Base-by-base conservation (phyloP, 345 rosid genomes). In the Lepidium didymum region DNA sequence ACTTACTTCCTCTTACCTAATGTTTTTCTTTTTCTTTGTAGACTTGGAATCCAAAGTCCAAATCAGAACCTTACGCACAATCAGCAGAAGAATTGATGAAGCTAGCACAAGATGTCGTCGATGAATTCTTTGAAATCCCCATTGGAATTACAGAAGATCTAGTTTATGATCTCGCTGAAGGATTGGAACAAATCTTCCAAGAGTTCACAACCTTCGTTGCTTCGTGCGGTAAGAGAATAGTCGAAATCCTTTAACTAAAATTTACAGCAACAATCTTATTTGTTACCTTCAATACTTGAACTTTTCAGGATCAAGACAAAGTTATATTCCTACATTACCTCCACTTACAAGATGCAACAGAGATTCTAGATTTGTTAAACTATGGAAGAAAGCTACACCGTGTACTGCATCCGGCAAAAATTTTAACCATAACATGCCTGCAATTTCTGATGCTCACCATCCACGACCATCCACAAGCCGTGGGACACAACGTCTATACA, bases 31-130 rank as follows among this genome's bases (percentile, higher is more conserved):
- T 59, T 12, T 59, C 3, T 15, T 41, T 73, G 53, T 71, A 94
- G 99, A 91, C 96, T 2, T 94, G 97, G 99, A 94, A 87, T 55
- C 99, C 99, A 0, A 91, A 86, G 73, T 89, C 99, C 37, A 94
- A 91, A 80, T 83, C 86, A 5, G 97, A 94, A 73, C 97, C 99
- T 0, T 87, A 91, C 36, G 86, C 95, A 5, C 90, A 83, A 25
- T 86, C 99, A 0, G 88, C 82, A 3, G 88, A 80, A 61, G 96
- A 89, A 68, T 53, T 91, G 14, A 85, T 83, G 86, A 85, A 69
- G 78, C 58, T 81, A 31, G 81, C 85, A 0, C 83, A 85, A 56
- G 95, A 89, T 31, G 80, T 78, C 0, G 86, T 85, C 27, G 85
- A 86, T 5, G 97, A 88, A 9, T 94, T 94, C 84, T 91, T 94